Percentiles rank a stretch among this genome's conserved stretches.
phyloP scores from a whole-genome alignment of 1,139 yeast genomes.

The Kurtzmaniella quercitrusa region DNA sequence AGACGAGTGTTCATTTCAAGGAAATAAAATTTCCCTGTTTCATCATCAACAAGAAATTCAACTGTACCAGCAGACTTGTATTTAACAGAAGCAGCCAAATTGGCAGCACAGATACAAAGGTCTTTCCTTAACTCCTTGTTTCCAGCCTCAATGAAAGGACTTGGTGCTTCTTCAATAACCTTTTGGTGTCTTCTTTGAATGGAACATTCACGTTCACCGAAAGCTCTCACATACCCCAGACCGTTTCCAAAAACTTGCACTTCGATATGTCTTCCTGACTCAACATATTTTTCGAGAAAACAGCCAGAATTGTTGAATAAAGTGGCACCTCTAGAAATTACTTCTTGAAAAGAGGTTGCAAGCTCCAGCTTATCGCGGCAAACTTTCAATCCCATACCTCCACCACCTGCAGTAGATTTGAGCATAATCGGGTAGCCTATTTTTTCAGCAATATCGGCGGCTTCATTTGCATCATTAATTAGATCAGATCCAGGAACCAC shows the following conservation, averaged over 20 bases:
- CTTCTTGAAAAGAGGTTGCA: constrained; percentile 27
- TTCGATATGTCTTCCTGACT: constrained; percentile 43
- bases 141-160: constrained; percentile 22
- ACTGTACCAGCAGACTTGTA: constrained; percentile 35
- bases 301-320: constrained; percentile 41
- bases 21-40: constrained; percentile 25
- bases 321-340: constrained; percentile 38
- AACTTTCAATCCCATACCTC: constrained; percentile 48
- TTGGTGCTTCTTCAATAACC: constrained; percentile 48
- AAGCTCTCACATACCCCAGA: constrained; percentile 37
- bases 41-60: constrained; percentile 31
- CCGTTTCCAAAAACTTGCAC: constrained; percentile 45
- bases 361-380: constrained; percentile 31
- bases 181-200: constrained; percentile 48
- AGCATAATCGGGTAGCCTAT: constrained; percentile 46
- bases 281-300: constrained; percentile 40
- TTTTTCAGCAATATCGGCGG: constrained; percentile 26
- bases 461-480: constrained; percentile 25
- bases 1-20: constrained; percentile 33
- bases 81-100: constrained; percentile 22
- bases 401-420: constrained; percentile 52
- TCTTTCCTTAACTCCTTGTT: constrained; percentile 13
- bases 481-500: constrained; percentile 47
- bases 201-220: constrained; percentile 47
- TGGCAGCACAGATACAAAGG: constrained; percentile 21